Percentiles rank a stretch among this genome's conserved stretches.
Conservation (phyloP, 768 basidiomycete species). For the Serendipita sp. region DNA sequence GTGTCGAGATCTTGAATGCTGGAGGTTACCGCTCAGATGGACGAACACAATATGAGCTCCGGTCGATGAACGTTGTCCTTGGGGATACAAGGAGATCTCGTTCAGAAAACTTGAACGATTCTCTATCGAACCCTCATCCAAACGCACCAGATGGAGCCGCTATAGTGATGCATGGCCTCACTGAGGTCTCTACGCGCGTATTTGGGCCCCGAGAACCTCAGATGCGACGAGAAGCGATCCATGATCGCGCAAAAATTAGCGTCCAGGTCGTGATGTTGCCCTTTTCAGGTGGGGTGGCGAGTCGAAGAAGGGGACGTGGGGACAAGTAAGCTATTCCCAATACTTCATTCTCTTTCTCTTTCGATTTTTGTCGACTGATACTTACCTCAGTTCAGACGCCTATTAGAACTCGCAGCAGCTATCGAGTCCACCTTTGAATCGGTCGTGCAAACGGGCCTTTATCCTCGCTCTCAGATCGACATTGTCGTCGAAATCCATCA, state of each 20-base stretch:
- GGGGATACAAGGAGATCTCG: neutral
- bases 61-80: conserved; percentile 66
- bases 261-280: conserved; percentile 80
- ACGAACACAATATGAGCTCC: conserved; percentile 80
- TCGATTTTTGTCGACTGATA: conserved; percentile 4
- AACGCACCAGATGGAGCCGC: conserved; percentile 77
- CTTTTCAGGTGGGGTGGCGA: conserved; percentile 64
- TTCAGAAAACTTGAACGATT: neutral
- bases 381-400: too few relatives aligned
- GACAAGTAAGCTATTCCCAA: conserved; percentile 58
- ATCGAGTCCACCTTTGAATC: conserved; percentile 95
- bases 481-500: conserved; percentile 86
- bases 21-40: conserved; percentile 86
- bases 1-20: conserved; percentile 66
- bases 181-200: conserved; percentile 73
- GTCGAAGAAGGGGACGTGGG: conserved; percentile 56
- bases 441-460: conserved; percentile 76
- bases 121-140: conserved; percentile 33
- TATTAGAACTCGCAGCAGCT: conserved; percentile 70
- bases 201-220: conserved; percentile 87
- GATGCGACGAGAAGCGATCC: conserved; percentile 59
- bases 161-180: conserved; percentile 73
- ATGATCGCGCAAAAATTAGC: conserved; percentile 78
- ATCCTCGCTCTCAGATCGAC: conserved; percentile 90
- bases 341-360: neutral